These are phyloP conservation scores for Candida golubevii DNA, from an alignment of 805 yeast genomes.

Conservation along the genomic window DNA sequence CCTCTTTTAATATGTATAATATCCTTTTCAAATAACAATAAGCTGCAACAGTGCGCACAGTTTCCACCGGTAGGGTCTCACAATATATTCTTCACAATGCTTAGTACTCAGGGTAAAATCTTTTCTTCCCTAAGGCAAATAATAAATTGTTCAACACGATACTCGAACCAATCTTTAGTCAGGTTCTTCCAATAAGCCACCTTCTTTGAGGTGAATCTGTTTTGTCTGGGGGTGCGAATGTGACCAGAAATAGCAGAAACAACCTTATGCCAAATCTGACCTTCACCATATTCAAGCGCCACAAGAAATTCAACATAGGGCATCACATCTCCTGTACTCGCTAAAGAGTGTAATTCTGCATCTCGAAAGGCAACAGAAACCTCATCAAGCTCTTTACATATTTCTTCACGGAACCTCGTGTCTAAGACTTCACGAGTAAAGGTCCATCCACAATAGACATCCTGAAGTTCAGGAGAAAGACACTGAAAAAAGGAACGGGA, in stretches of 20 bases:
- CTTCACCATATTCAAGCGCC: not conserved
- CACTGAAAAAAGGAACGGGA: not conserved
- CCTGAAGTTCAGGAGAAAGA: slow-evolving; percentile 1
- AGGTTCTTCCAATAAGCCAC: not conserved
- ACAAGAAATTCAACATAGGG: not conserved
- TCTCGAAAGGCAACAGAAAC: not conserved
- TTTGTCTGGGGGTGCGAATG: not conserved
- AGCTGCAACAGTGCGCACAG: no score
- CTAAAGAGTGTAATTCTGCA: not conserved
- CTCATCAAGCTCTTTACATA: not conserved
- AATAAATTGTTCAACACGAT: not conserved
- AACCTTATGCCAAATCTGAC: not conserved
- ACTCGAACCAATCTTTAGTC: not conserved
- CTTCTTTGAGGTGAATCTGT: not conserved
- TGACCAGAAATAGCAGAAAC: not conserved
- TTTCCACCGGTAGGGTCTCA: no score
- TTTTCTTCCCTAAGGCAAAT: not conserved
- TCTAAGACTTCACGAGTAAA: not conserved
- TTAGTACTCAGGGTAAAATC: not conserved
- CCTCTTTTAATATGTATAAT: no score
- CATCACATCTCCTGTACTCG: not conserved
- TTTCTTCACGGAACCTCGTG: not conserved
- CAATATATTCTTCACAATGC: no score
- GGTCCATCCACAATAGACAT: not conserved
- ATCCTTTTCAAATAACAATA: no score